Evolutionary conservation across 768 basidiomycete species (phyloP).

Genomic region (Tricholomella constricta): DNA sequence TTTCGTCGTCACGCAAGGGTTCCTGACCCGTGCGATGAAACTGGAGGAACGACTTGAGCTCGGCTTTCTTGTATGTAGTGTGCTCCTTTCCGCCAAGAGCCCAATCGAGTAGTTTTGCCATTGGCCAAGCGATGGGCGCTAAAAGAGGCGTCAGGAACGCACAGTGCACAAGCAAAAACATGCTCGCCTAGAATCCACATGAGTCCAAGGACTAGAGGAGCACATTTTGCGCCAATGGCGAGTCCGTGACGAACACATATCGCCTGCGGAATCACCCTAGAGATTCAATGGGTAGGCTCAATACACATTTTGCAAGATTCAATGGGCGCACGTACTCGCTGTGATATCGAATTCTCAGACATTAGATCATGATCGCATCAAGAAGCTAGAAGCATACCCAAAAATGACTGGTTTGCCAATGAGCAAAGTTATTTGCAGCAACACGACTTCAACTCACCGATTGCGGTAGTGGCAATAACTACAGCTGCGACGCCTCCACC

Average conservation of each 20-base stretch:
- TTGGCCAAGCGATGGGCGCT: conserved; percentile 84
- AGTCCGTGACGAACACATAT: conserved; percentile 80
- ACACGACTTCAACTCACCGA: conserved; percentile 43
- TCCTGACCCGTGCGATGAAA: conserved; percentile 81
- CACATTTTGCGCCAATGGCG: conserved; percentile 74
- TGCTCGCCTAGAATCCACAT: conserved; percentile 63
- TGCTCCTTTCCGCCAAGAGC: conserved; percentile 76
- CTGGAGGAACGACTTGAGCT: conserved; percentile 75
- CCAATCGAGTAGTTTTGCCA: conserved; percentile 79
- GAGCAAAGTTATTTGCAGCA: neutral
- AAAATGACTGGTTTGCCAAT: conserved; percentile 62
- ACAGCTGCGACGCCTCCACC: conserved; percentile 76
- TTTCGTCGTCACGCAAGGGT: conserved; percentile 79
- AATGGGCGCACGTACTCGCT: conserved; percentile 59
- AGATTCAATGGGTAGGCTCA: neutral
- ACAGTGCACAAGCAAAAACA: conserved; percentile 29
- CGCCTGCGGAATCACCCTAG: conserved; percentile 68
- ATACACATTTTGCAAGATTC: conserved; percentile 31
- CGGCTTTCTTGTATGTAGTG: conserved; percentile 81
- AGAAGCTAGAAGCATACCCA: conserved; percentile 51
- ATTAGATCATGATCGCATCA: neutral
- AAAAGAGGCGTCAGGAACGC: conserved; percentile 38
- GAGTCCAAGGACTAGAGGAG: conserved; percentile 69
- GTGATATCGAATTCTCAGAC: conserved; percentile 28
- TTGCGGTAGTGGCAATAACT: conserved; percentile 74